These are phyloP conservation scores for Drechslerella stenobrocha DNA, from an alignment of 2,329 filamentous ascomycete species.

Conservation along the genomic window DNA sequence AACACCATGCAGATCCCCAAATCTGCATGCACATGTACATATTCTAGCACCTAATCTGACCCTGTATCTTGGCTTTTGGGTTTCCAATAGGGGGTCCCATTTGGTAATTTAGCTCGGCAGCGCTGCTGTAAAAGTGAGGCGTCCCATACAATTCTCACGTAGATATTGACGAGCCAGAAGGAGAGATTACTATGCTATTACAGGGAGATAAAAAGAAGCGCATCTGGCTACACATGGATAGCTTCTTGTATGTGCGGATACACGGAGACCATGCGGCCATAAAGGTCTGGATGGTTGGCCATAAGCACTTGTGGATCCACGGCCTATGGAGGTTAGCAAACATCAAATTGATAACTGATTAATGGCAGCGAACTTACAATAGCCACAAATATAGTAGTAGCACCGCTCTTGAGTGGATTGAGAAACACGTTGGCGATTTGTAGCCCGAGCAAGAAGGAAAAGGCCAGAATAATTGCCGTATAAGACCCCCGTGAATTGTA, in stretches of 20 bases:
- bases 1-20: neutral
- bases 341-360: constrained; percentile 57
- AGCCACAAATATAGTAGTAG: constrained; percentile 89
- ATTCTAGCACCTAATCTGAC: neutral
- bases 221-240: constrained; percentile 58
- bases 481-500: constrained; percentile 58
- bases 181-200: constrained; percentile 3
- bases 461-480: constrained; percentile 78
- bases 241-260: constrained; percentile 83
- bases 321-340: constrained; percentile 56
- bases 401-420: constrained; percentile 81
- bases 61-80: neutral
- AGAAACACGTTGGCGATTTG: constrained; percentile 90
- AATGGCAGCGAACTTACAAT: constrained; percentile 59
- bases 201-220: neutral
- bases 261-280: constrained; percentile 73
- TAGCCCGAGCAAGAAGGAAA: constrained; percentile 83
- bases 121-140: too few species aligned
- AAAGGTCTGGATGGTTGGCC: constrained; percentile 78
- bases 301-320: constrained; percentile 75
- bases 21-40: neutral
- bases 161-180: neutral
- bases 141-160: neutral
- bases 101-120: too few species aligned
- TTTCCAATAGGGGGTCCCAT: too few species aligned